Evolutionary conservation across 2,329 filamentous ascomycete genomes (phyloP).

Genomic region (Alternaria panax): DNA sequence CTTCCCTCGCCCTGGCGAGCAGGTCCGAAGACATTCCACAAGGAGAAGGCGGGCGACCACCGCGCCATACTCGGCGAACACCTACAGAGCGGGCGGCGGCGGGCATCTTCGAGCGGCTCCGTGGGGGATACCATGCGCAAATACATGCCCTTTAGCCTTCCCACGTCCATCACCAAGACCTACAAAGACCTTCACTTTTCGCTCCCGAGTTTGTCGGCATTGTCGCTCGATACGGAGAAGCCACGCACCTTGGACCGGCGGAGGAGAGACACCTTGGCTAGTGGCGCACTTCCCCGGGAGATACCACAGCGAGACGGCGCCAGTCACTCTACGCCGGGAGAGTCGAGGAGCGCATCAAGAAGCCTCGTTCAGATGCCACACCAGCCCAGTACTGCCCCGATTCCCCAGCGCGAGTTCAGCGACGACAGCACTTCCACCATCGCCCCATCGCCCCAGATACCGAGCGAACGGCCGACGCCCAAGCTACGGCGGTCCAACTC

Average conservation of each 20-base stretch:
- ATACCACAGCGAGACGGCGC: conserved; percentile 37
- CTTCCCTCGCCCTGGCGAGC: conserved; percentile 58
- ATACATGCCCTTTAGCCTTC: conserved; percentile 48
- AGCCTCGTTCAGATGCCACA: conserved; percentile 14
- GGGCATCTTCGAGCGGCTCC: conserved; percentile 50
- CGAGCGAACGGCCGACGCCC: conserved; percentile 28
- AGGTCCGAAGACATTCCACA: conserved; percentile 44
- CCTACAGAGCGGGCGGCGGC: conserved; percentile 46
- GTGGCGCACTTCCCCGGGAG: conserved; percentile 4
- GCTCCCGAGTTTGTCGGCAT: conserved; percentile 42
- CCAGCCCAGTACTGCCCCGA: conserved; percentile 25
- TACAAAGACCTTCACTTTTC: conserved; percentile 48
- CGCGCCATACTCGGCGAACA: conserved; percentile 50
- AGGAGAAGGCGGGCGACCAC: conserved; percentile 45
- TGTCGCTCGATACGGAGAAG: conserved; percentile 33
- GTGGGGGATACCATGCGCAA: conserved; percentile 46
- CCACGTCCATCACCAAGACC: conserved; percentile 44
- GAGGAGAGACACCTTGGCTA: conserved; percentile 27
- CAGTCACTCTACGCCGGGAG: conserved; percentile 16
- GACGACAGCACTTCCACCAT: conserved; percentile 29
- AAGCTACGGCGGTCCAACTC: conserved; percentile 70
- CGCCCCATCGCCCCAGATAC: conserved; percentile 12
- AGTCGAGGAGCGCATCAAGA: conserved; percentile 12
- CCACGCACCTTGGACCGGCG: conserved; percentile 17
- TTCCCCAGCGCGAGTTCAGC: conserved; percentile 26